These are phyloP conservation scores for Onygenales sp. DNA, from an alignment of 2,329 filamentous ascomycete genomes.

Conservation along the genomic window DNA sequence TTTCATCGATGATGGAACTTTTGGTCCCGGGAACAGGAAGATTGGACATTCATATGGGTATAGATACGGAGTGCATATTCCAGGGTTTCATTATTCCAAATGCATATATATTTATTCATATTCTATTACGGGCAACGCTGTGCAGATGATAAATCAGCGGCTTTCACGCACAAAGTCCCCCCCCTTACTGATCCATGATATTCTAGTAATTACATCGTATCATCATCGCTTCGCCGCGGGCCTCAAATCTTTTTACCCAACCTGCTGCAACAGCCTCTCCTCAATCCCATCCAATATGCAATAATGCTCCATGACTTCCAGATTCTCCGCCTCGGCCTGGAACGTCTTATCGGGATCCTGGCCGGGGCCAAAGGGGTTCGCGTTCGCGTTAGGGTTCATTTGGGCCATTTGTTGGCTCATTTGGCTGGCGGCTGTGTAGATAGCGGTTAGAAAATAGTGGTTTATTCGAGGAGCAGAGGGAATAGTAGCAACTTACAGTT, in stretches of 20 bases:
- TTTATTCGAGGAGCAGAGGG: neutral
- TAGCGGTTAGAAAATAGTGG: neutral
- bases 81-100: neutral
- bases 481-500: conserved; percentile 57
- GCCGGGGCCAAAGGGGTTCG: conserved; percentile 77
- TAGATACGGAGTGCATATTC: neutral
- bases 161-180: neutral
- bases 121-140: neutral
- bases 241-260: conserved; percentile 9
- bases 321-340: conserved; percentile 81
- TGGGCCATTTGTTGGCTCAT: conserved; percentile 76
- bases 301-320: conserved; percentile 89
- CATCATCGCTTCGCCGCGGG: conserved; percentile 3
- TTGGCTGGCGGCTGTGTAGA: conserved; percentile 70
- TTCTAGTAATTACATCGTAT: neutral
- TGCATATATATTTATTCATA: neutral
- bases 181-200: neutral
- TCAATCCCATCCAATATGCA: conserved; percentile 86
- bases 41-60: too few species aligned
- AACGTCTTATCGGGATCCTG: conserved; percentile 96
- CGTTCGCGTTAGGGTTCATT: conserved; percentile 57
- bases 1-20: neutral
- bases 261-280: conserved; percentile 61
- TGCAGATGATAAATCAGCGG: neutral
- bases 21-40: too few species aligned